phyloP scores from a whole-genome alignment of 2,329 filamentous ascomycete genomes.

The Sporothrix pallida region DNA sequence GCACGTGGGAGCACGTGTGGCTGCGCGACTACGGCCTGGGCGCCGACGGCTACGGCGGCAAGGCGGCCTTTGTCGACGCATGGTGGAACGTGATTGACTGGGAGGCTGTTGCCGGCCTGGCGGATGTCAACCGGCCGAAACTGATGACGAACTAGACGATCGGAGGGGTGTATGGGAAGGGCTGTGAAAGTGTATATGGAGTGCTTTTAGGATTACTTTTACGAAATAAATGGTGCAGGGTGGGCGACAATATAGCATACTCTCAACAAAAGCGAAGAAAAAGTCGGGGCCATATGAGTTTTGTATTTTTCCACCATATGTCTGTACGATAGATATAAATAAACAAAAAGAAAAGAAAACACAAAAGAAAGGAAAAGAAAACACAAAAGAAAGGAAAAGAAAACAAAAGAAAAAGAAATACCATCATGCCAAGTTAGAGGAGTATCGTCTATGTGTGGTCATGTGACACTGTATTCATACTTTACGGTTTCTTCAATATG shows the following conservation, averaged over 20 bases:
- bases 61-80: constrained; percentile 72
- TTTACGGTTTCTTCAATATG: no score
- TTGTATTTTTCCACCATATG: constrained; percentile 17
- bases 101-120: constrained; percentile 66
- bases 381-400: not conserved
- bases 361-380: not conserved
- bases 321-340: constrained; percentile 32
- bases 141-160: constrained; percentile 33
- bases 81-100: constrained; percentile 95
- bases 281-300: not conserved
- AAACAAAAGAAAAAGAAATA: no score
- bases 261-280: constrained; percentile 24
- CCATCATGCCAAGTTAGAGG: not conserved
- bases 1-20: constrained; percentile 96
- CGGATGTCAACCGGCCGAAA: constrained; percentile 43
- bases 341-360: no score
- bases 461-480: not conserved
- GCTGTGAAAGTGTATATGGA: no score
- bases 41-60: constrained; percentile 67
- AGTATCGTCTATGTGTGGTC: not conserved
- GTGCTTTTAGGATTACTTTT: no score
- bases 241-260: constrained; percentile 12
- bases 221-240: no score
- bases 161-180: not conserved
- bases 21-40: constrained; percentile 76